Base-by-base conservation (phyloP, 352 stramenopile species). In the Globisporangium canariense region DNA sequence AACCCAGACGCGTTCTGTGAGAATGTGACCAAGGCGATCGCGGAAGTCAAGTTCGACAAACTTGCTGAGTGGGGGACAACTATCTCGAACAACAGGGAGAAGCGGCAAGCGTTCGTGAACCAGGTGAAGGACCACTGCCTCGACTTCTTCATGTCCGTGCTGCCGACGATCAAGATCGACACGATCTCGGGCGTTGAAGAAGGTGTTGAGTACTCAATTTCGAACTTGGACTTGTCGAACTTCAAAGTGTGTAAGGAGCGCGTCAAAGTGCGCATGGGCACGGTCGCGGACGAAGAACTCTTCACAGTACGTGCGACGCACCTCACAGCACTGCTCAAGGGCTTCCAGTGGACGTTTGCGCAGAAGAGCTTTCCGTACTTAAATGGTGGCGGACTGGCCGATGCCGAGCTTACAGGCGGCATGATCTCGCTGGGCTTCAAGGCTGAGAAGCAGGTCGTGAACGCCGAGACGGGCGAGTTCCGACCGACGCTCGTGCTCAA, bases 311-410 rank as follows among this genome's bases (percentile, higher is more conserved):
- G 80, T 36, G 86, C 86, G 0, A 91, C 83, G 0, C 79, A 92
- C 45, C 62, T 95, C 43, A 93, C 80, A 8, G 85, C 84, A 9
- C 52, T 93, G 10, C 81, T 95, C n/a, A 85, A 93, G 41, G 79
- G 82, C 1, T 91, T 95, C 47, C 63, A 95, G 53, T 95, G 86
- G 86, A 95, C 85, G 8, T 95, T 95, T 70, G 75, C 82, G 20
- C 86, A 95, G 50, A 93, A 91, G 59, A 85, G 83, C 45, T 95
- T 95, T 49, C 86, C 86, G n/a, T 95, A 93, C 56, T 62, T 91
- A n/a, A 86, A 95, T 41, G 86, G 86, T 4, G 83, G 83, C 8
- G 86, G 86, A 0, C 62, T 89, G 30, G 86, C 86, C 0, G 84
- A 95, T 67, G 86, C 86, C 34, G 79, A 78, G 14, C 67, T 95